These are phyloP conservation scores for Apiospora koreana DNA, from an alignment of 2,329 filamentous ascomycete species.

Conservation along the genomic window DNA sequence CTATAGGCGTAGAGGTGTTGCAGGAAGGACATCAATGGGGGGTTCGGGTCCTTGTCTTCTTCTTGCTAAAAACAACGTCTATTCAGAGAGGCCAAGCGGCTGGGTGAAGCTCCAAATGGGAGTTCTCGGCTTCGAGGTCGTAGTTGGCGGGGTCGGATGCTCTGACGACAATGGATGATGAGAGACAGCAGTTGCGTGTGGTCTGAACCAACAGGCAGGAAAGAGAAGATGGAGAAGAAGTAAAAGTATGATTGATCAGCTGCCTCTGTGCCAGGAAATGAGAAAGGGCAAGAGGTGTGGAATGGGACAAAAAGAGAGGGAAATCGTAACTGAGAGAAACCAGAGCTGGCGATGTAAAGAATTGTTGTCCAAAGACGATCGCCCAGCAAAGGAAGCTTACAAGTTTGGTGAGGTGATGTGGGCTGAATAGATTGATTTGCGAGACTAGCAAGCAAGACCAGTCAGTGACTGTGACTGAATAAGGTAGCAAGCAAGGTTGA, in stretches of 20 bases:
- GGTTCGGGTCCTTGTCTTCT: not conserved
- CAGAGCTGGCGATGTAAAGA: slow-evolving; percentile 5
- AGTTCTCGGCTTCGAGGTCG: not conserved
- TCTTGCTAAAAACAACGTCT: not conserved
- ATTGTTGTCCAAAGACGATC: slow-evolving; percentile 4
- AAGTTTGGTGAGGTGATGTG: slow-evolving; percentile 7
- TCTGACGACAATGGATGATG: slow-evolving; percentile 4
- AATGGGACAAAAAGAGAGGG: slow-evolving; percentile 6
- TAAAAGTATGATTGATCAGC: not conserved
- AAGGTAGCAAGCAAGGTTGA: not conserved
- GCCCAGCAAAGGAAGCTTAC: not conserved
- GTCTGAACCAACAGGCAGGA: not conserved
- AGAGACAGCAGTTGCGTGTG: not conserved
- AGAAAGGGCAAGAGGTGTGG: not conserved
- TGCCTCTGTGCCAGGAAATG: not conserved
- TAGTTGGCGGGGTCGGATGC: slow-evolving; percentile 7
- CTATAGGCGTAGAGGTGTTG: not conserved
- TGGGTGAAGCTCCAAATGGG: not conserved
- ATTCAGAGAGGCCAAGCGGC: not conserved
- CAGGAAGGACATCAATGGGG: slow-evolving; percentile 1
- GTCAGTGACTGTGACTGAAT: slow-evolving; percentile 2
- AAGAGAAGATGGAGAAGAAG: not conserved
- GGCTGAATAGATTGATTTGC: slow-evolving; percentile 9
- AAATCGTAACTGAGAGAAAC: not conserved
- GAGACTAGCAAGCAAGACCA: slow-evolving; percentile 2